Evolutionary conservation across 2,329 filamentous ascomycete genomes (phyloP).

Genomic region (Penicillium verrucosum): DNA sequence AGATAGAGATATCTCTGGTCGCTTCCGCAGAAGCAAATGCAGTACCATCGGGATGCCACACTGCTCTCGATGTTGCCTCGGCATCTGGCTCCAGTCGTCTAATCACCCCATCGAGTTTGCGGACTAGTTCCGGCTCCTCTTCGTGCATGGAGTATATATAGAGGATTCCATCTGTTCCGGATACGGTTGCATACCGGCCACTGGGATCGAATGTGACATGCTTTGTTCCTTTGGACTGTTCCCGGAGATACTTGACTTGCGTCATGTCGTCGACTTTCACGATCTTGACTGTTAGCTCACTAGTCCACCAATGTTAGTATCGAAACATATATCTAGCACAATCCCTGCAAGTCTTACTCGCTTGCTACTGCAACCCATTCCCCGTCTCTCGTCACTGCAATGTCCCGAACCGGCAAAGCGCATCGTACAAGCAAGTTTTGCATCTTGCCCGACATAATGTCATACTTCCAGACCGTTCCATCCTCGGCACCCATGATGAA

Average conservation of each 20-base stretch:
- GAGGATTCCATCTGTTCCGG: constrained; percentile 82
- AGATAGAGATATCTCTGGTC: constrained; percentile 76
- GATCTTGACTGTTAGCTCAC: constrained; percentile 83
- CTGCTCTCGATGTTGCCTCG: constrained; percentile 69
- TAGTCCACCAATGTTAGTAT: constrained; percentile 32
- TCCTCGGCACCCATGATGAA: constrained; percentile 91
- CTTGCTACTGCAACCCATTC: constrained; percentile 94
- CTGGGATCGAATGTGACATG: constrained; percentile 84
- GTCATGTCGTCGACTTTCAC: constrained; percentile 78
- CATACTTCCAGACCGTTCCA: constrained; percentile 92
- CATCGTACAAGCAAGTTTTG: constrained; percentile 79
- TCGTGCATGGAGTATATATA: constrained; percentile 83
- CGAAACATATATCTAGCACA: neutral
- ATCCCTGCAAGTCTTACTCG: constrained; percentile 55
- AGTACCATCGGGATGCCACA: constrained; percentile 92
- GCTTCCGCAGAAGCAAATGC: constrained; percentile 84
- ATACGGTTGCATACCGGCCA: constrained; percentile 71
- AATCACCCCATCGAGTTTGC: constrained; percentile 82
- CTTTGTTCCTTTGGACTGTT: constrained; percentile 84
- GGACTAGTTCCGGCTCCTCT: constrained; percentile 75
- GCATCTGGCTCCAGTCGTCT: constrained; percentile 72
- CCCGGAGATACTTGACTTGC: constrained; percentile 71
- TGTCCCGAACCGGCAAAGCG: constrained; percentile 80
- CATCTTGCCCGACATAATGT: constrained; percentile 65
- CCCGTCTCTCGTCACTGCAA: constrained; percentile 75